These are phyloP conservation scores for Astrocystis sublimbata DNA, from an alignment of 495 filamentous ascomycete genomes.

Conservation along the genomic window DNA sequence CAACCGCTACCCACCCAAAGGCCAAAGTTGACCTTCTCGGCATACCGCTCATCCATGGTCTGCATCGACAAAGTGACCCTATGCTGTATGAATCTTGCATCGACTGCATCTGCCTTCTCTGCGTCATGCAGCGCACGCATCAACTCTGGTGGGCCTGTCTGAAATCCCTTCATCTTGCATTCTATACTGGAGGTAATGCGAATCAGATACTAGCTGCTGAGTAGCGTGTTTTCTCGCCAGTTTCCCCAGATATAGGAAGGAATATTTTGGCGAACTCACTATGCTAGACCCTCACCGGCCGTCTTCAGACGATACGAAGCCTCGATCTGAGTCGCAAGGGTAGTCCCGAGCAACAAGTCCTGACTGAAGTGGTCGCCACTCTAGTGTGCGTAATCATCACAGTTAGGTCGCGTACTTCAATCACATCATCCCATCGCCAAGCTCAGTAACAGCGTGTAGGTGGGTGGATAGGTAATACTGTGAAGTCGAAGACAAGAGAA, in stretches of 20 bases:
- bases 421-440: not conserved
- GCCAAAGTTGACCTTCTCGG: constrained; percentile 57
- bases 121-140: constrained; percentile 60
- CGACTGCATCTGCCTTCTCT: constrained; percentile 50
- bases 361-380: constrained; percentile 57
- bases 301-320: constrained; percentile 60
- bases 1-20: constrained; percentile 65
- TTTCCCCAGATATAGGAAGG: not conserved
- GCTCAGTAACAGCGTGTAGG: too few relatives aligned
- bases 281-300: constrained; percentile 60
- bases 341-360: constrained; percentile 45
- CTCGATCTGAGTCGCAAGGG: constrained; percentile 55
- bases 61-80: constrained; percentile 61
- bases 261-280: constrained; percentile 22
- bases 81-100: constrained; percentile 59
- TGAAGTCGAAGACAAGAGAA: too few relatives aligned
- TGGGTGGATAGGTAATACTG: too few relatives aligned
- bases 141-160: constrained; percentile 58
- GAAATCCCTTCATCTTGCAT: constrained; percentile 58
- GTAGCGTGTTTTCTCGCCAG: not conserved
- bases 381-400: constrained; percentile 28
- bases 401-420: not conserved
- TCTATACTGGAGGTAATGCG: constrained; percentile 40
- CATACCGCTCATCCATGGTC: constrained; percentile 61
- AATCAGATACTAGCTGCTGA: not conserved